phyloP scores from a whole-genome alignment of 139 green algal species.

The Axilococcus clingmanii region DNA sequence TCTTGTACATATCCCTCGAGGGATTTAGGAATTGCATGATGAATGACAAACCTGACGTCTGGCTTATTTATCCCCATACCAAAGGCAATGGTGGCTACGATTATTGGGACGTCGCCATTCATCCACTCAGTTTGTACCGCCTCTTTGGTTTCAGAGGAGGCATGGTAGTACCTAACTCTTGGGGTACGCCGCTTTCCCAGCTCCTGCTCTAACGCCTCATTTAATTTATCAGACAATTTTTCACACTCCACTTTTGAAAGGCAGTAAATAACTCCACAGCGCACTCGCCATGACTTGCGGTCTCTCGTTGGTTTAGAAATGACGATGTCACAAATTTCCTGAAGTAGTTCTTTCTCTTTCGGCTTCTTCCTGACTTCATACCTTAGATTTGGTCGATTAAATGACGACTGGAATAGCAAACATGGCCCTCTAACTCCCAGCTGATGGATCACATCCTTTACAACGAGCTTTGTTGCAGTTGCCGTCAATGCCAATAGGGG shows the following conservation, averaged over 20 bases:
- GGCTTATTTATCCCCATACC: slow-evolving; percentile 82
- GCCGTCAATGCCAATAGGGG: slow-evolving; percentile 80
- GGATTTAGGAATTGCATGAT: slow-evolving; percentile 81
- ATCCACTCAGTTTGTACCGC: slow-evolving; percentile 73
- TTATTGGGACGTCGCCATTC: slow-evolving; percentile 49
- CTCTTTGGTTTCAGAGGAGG: slow-evolving; percentile 52
- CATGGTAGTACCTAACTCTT: slow-evolving; percentile 68
- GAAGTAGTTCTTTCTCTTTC: slow-evolving; percentile 36
- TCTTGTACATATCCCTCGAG: slow-evolving; percentile 84
- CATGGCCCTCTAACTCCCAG: slow-evolving; percentile 37
- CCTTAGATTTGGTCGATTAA: slow-evolving; percentile 89
- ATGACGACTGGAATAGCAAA: slow-evolving; percentile 74
- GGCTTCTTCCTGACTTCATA: slow-evolving; percentile 79
- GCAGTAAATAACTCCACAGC: slow-evolving; percentile 94
- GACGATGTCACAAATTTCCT: slow-evolving; percentile 48
- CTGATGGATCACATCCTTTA: slow-evolving; percentile 56
- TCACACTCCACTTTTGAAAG: slow-evolving; percentile 70
- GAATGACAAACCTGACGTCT: slow-evolving; percentile 83
- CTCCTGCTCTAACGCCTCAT: slow-evolving; percentile 8
- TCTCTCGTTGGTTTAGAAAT: slow-evolving; percentile 11
- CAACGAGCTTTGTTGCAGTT: slow-evolving; percentile 70
- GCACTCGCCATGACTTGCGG: slow-evolving; percentile 2
- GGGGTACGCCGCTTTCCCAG: slow-evolving; percentile 5
- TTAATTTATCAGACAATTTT: slow-evolving; percentile 56
- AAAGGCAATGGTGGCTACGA: slow-evolving; percentile 87